Conservation (phyloP, 225 moss, liverwort and hornwort species). For the Sphagnum tenellum region DNA sequence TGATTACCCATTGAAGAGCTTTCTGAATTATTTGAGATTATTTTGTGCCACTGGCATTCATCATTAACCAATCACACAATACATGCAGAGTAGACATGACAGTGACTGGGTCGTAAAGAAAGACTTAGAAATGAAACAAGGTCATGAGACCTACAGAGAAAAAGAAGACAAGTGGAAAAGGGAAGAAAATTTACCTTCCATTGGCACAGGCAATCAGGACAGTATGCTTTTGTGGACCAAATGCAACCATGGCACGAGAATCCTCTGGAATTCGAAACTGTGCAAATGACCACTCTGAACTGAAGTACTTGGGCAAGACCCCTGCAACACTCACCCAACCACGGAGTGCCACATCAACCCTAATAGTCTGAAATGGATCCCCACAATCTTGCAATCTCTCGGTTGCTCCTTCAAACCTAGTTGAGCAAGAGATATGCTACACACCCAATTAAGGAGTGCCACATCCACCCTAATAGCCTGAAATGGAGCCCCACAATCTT, state of each 20-base stretch:
- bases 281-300: slow-evolving; percentile 59
- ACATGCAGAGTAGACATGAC: no score
- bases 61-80: no score
- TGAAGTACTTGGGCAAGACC: slow-evolving; percentile 59
- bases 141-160: no score
- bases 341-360: not conserved
- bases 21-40: no score
- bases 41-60: no score
- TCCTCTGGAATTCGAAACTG: slow-evolving; percentile 56
- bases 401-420: no score
- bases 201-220: slow-evolving; percentile 39
- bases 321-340: slow-evolving; percentile 21
- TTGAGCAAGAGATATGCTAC: not conserved
- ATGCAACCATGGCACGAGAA: slow-evolving; percentile 38
- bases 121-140: no score
- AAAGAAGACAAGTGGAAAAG: no score
- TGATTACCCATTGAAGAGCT: not conserved
- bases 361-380: not conserved
- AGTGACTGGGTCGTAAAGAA: no score
- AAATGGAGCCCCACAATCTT: not conserved
- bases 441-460: no score
- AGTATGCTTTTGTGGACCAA: slow-evolving; percentile 41
- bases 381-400: not conserved
- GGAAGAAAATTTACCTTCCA: slow-evolving; percentile 32
- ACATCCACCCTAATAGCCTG: not conserved